Evolutionary conservation across 2,329 filamentous ascomycete genomes (phyloP).

Genomic region (Lecanicillium sp.): DNA sequence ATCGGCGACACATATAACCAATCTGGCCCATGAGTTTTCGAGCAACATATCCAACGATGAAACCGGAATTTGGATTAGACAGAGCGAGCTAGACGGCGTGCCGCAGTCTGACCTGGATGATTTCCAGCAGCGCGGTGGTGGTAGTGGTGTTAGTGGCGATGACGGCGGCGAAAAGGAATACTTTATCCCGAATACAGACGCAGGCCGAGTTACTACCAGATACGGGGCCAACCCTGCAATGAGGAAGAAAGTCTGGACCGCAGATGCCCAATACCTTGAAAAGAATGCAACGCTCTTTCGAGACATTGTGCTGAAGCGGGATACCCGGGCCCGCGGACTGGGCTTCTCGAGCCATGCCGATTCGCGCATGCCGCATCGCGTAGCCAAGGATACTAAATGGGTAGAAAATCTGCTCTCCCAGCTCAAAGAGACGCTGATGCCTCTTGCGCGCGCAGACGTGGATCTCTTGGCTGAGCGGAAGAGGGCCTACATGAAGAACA

Average conservation of each 20-base stretch:
- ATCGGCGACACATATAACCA: too few species aligned
- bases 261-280: too few species aligned
- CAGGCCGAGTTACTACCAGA: background rate
- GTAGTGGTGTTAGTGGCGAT: background rate
- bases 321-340: background rate
- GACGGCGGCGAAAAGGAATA: background rate
- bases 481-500: background rate
- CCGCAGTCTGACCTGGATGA: background rate
- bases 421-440: slow-evolving; percentile 35
- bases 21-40: slow-evolving; percentile 42
- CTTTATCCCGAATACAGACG: too few species aligned
- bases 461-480: slow-evolving; percentile 33
- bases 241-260: too few species aligned
- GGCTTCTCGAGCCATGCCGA: background rate
- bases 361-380: background rate
- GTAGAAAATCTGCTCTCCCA: slow-evolving; percentile 38
- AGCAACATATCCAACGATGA: slow-evolving; percentile 47
- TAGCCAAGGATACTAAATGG: background rate
- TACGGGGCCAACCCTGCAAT: background rate
- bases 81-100: slow-evolving; percentile 37
- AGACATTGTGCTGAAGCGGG: background rate
- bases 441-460: slow-evolving; percentile 41
- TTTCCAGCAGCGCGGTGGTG: background rate
- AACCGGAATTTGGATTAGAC: slow-evolving; percentile 42
- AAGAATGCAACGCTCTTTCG: background rate